Base-by-base conservation (phyloP, 2,329 filamentous ascomycete species). In the Cadophora sp. region DNA sequence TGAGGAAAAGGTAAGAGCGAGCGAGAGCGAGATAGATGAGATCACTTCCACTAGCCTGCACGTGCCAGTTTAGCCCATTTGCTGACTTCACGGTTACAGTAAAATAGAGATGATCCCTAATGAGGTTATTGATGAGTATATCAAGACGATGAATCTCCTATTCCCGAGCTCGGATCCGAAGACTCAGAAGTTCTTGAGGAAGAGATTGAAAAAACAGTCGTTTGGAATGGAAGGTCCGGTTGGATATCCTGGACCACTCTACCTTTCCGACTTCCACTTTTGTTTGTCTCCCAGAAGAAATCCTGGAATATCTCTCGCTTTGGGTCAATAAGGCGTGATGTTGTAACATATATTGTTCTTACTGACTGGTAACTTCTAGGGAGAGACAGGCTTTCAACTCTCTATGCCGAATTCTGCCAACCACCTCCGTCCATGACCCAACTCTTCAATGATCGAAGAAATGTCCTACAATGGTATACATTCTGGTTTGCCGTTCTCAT, bases 181-280 rank as follows among this genome's bases (percentile, higher is more conserved):
- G 36, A 56, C 27, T 14, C 16, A 14, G 22, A 27, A 56, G n/a
- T 36, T 56, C 27, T 41, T 41, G 7, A 56, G 20, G 53, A 56
- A 56, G 53, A 39, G 22, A 8, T 14, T 24, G 47, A 56, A 56
- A 16, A 39, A n/a, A 39, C 27, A 56, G 36, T 36, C 53, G 6
- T 39, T 56, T 22, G 53, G 53, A n/a, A 36, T 56, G 27, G 53
- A 56, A 56, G 27, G 53, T 30, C 14, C n/a, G 14, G 53, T 56
- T 36, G 53, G 36, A 9, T 41, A 36, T n/a, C 30, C 16, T 1
- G 53, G 53, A 41, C 53, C 27, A n/a, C 18, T 39, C 14, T 36
- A 39, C 36, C 53, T 56, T 41, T 39, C 13, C 20, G 27, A 56
- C 53, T 56, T 56, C 8, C 27, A 56, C 30, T 56, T 33, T 22